Percentiles rank a stretch among this genome's conserved stretches.
Conservation (phyloP, 768 basidiomycete species). For the Artomyces pyxidatus region DNA sequence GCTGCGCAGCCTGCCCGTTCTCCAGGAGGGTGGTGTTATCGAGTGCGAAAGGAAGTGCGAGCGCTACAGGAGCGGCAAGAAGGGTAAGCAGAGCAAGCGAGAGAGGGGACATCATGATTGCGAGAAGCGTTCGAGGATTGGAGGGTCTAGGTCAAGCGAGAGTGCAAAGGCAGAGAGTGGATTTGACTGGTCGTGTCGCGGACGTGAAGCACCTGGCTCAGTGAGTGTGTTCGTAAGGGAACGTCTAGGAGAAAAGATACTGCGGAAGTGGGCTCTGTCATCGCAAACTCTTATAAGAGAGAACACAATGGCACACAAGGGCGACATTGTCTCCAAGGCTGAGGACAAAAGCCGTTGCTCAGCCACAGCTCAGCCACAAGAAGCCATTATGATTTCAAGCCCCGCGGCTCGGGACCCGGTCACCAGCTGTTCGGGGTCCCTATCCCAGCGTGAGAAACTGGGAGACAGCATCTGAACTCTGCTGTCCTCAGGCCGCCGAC, state of each 20-base stretch:
- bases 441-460: conserved; percentile 9
- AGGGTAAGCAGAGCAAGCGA: conserved; percentile 17
- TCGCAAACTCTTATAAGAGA: background rate
- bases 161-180: conserved; percentile 2
- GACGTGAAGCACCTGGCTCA: conserved; percentile 13
- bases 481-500: conserved; percentile 8
- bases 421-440: too few relatives aligned
- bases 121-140: conserved; percentile 5
- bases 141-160: background rate
- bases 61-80: conserved; percentile 21
- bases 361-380: background rate
- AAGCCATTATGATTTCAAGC: too few relatives aligned
- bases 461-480: conserved; percentile 3
- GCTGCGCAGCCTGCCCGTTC: conserved; percentile 44
- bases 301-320: background rate
- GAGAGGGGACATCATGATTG: conserved; percentile 18
- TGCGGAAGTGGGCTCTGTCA: background rate
- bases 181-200: background rate
- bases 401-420: too few relatives aligned
- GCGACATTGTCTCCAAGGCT: background rate
- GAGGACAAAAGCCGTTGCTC: too few relatives aligned
- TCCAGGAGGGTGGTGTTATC: conserved; percentile 35
- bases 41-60: conserved; percentile 26
- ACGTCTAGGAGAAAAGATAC: background rate
- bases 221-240: background rate